phyloP scores from a whole-genome alignment of 495 filamentous ascomycete genomes.

The Xeromyces bisporus region DNA sequence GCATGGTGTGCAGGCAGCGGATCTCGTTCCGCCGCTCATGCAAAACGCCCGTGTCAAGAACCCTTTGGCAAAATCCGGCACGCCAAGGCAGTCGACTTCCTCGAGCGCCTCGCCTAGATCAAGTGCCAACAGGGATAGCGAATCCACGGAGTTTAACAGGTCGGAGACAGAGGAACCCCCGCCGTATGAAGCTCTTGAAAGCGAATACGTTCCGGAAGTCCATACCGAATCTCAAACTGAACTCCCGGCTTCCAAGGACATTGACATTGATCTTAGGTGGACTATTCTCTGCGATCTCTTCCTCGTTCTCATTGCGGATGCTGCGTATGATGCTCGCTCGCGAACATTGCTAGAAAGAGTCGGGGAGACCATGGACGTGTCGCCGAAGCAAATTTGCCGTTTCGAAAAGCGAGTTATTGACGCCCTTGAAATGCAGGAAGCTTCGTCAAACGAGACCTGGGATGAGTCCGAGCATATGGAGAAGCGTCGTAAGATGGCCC shows the following conservation, averaged over 20 bases:
- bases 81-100: constrained; percentile 15
- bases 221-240: constrained; percentile 66
- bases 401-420: constrained; percentile 98
- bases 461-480: constrained; percentile 93
- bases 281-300: constrained; percentile 96
- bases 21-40: constrained; percentile 77
- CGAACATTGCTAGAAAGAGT: constrained; percentile 73
- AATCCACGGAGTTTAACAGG: constrained; percentile 14
- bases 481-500: constrained; percentile 57
- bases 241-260: constrained; percentile 59
- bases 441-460: constrained; percentile 88
- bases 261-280: constrained; percentile 95
- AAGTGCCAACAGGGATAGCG: constrained; percentile 12
- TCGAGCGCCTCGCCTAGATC: constrained; percentile 13
- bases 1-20: constrained; percentile 71
- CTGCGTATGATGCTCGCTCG: constrained; percentile 80
- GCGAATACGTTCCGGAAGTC: constrained; percentile 57
- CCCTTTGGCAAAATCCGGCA: constrained; percentile 48
- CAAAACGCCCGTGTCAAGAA: constrained; percentile 88
- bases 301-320: constrained; percentile 85
- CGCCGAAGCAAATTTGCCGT: constrained; percentile 84
- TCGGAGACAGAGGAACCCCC: constrained; percentile 40
- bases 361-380: constrained; percentile 56
- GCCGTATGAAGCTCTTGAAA: constrained; percentile 51
- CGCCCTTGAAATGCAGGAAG: constrained; percentile 91